phyloP scores from a whole-genome alignment of 2,329 filamentous ascomycete genomes.

The Tolypocladium nubicola region DNA sequence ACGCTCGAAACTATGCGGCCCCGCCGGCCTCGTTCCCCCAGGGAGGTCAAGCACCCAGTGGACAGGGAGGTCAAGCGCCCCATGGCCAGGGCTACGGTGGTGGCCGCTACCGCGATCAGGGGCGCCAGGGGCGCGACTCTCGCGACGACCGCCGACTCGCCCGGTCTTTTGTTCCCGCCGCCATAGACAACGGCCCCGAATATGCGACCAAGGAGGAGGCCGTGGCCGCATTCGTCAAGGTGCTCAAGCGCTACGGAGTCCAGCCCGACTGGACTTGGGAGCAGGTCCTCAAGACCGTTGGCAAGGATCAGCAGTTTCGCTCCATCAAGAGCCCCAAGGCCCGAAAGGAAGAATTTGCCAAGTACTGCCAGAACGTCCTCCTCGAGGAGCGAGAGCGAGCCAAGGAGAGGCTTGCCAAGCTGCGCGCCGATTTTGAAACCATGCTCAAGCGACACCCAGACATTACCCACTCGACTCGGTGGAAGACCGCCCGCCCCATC shows the following conservation, averaged over 20 bases:
- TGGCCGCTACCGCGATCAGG: conserved; percentile 26
- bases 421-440: conserved; percentile 85
- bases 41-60: conserved; percentile 20
- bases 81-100: conserved; percentile 24
- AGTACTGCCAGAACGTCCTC: conserved; percentile 84
- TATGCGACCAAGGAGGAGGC: conserved; percentile 77
- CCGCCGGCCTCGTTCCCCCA: background rate
- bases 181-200: conserved; percentile 62
- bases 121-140: conserved; percentile 19
- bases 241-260: conserved; percentile 74
- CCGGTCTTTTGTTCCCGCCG: conserved; percentile 47
- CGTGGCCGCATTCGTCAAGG: conserved; percentile 84
- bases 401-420: conserved; percentile 83
- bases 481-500: conserved; percentile 90
- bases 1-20: background rate
- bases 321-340: conserved; percentile 89
- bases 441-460: conserved; percentile 96
- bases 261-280: conserved; percentile 92
- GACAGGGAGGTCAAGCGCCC: conserved; percentile 18
- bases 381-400: conserved; percentile 89
- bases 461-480: conserved; percentile 92
- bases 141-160: conserved; percentile 17
- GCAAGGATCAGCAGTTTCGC: conserved; percentile 86
- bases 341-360: conserved; percentile 83
- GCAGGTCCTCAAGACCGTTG: conserved; percentile 73